Evolutionary conservation across 768 basidiomycete species (phyloP).

Genomic region (Suillus placidus): DNA sequence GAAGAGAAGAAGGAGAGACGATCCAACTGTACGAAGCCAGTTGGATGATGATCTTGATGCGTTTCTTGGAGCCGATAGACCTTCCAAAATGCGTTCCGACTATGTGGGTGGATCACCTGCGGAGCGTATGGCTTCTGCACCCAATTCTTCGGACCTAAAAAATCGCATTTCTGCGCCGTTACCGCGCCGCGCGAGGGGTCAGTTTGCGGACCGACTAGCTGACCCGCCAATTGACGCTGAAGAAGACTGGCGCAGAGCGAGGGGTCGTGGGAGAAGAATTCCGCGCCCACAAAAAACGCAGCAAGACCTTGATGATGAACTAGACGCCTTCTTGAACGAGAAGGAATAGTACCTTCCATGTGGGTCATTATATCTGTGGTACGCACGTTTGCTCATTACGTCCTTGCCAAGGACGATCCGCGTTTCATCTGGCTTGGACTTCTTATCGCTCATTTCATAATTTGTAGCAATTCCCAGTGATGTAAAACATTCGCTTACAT

Average conservation of each 20-base stretch:
- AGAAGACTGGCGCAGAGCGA: slow-evolving; percentile 30
- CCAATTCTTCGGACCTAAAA: slow-evolving; percentile 43
- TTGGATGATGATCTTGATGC: slow-evolving; percentile 72
- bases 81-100: slow-evolving; percentile 72
- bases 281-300: slow-evolving; percentile 57
- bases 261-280: slow-evolving; percentile 41
- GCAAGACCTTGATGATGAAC: slow-evolving; percentile 80
- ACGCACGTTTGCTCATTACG: not conserved
- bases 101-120: slow-evolving; percentile 55
- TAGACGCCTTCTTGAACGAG: slow-evolving; percentile 74
- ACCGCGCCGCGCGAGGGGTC: slow-evolving; percentile 39
- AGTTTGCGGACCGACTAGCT: slow-evolving; percentile 21
- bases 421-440: not conserved
- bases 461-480: not conserved
- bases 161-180: slow-evolving; percentile 50
- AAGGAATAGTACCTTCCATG: slow-evolving; percentile 36
- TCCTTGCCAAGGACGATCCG: not conserved
- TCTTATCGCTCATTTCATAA: not conserved
- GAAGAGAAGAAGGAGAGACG: slow-evolving; percentile 42
- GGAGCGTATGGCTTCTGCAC: slow-evolving; percentile 58
- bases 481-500: not conserved
- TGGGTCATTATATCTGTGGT: not conserved
- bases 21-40: slow-evolving; percentile 37
- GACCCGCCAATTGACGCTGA: slow-evolving; percentile 23
- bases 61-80: slow-evolving; percentile 58